Evolutionary conservation across 2,329 filamentous ascomycete species (phyloP), one percentile per base, ranked within the genome.

Genomic region (Exophiala sp.): DNA sequence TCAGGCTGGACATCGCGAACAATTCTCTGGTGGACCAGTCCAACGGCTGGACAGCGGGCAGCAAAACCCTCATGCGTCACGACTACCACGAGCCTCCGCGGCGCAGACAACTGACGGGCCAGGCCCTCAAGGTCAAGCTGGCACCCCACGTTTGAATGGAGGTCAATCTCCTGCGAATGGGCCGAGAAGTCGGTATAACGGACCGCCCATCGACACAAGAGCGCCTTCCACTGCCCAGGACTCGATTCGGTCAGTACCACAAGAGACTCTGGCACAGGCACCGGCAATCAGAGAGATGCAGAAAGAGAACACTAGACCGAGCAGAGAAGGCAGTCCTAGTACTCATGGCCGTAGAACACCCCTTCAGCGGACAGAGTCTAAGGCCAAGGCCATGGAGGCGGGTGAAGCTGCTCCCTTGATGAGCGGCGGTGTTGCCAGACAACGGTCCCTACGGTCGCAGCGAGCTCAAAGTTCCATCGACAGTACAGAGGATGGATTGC

Each of bases 391-490:
- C 37, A 71, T 72, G 72, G 69, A 74, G 59, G 67, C 70, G 45
- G 67, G 70, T 18, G 69, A 72, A 60, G 69, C 70, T 35, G 66
- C 70, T 38, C 69, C 71, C 13, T 57, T 74, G 19, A 67, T 73
- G 18, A 48, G 53, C 22, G 67, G 62, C 47, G 61, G 66, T 3
- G 71, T 71, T 2, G 64, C 68, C 19, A 64, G 71, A 41, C 71
- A 77, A 68, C 67, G 74, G 23, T 72, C 75, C n/a, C 69, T 78
- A 21, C 76, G 79, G 37, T 78, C 79, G 56, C 74, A 75, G 37
- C 76, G 80, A 14, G 73, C 77, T 29, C 82, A 84, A 62, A 76
- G 77, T 22, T 85, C 85, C 0, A 71, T 86, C 10, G 87, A 93
- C 57, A 86, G 79, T 60, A 78, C 76, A 1, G 77, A 77, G 21